These are phyloP conservation scores for Xylariaceae sp. DNA, from an alignment of 2,329 filamentous ascomycete genomes.

Conservation along the genomic window DNA sequence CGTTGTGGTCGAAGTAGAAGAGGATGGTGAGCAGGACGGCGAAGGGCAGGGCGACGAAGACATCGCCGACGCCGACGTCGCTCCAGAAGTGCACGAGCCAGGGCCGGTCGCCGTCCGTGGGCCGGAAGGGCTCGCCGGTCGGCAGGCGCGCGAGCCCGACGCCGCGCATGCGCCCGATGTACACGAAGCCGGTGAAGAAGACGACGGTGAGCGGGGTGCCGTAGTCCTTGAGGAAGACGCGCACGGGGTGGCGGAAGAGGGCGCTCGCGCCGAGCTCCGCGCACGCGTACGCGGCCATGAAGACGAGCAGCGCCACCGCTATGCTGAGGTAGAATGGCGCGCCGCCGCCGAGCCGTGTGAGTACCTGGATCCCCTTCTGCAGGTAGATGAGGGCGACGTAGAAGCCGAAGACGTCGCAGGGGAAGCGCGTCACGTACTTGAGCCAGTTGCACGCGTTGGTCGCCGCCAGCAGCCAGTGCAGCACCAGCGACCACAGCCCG, in stretches of 20 bases:
- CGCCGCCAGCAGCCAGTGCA: conserved; percentile 77
- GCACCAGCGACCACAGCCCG: conserved; percentile 76
- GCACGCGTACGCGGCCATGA: conserved; percentile 68
- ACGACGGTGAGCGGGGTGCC: conserved; percentile 75
- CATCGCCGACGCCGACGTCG: conserved; percentile 61
- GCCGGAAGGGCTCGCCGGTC: conserved; percentile 69
- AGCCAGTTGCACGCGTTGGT: conserved; percentile 84
- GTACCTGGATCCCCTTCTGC: conserved; percentile 82
- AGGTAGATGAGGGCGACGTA: conserved; percentile 90
- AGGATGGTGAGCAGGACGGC: conserved; percentile 74
- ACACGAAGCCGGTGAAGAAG: conserved; percentile 86
- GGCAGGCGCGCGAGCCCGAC: conserved; percentile 65
- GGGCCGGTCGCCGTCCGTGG: conserved; percentile 56
- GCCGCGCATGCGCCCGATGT: conserved; percentile 72
- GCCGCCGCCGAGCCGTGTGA: conserved; percentile 63
- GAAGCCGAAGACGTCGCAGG: conserved; percentile 90
- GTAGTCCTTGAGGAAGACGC: conserved; percentile 84
- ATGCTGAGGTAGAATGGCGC: conserved; percentile 73
- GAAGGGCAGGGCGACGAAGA: conserved; percentile 84
- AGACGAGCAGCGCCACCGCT: conserved; percentile 67
- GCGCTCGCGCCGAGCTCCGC: conserved; percentile 65
- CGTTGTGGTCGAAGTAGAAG: conserved; percentile 88
- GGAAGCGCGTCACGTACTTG: conserved; percentile 85
- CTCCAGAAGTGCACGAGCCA: conserved; percentile 85
- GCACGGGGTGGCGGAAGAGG: conserved; percentile 66